Conservation (phyloP, 2,329 filamentous ascomycete species). For the Neofusicoccum kwambonambiense region DNA sequence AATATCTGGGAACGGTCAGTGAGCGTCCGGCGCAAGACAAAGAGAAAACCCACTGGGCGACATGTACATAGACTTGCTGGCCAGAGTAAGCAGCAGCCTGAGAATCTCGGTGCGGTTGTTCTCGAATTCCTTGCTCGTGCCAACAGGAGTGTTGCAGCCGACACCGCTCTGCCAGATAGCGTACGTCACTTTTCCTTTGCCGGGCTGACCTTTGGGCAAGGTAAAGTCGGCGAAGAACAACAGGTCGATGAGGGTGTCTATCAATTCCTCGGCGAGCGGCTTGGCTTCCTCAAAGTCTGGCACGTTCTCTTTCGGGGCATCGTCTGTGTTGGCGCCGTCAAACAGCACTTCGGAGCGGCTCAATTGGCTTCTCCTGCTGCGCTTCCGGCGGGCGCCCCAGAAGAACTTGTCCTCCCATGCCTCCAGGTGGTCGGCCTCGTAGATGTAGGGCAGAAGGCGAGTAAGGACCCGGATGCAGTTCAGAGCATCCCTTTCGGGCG, state of each 20-base stretch:
- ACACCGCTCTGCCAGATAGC: conserved; percentile 98
- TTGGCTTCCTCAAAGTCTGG: conserved; percentile 78
- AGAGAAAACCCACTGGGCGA: conserved; percentile 59
- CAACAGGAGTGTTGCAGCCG: conserved; percentile 85
- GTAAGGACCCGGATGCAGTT: conserved; percentile 94
- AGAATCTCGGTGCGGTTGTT: conserved; percentile 89
- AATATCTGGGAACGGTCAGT: conserved; percentile 44
- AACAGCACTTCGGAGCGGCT: conserved; percentile 74
- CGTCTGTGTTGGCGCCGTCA: conserved; percentile 66
- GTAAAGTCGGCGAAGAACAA: conserved; percentile 92
- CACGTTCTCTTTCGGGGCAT: conserved; percentile 43
- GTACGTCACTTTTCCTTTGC: conserved; percentile 80
- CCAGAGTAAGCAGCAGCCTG: conserved; percentile 78
- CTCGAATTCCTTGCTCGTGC: conserved; percentile 88
- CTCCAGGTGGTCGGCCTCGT: conserved; percentile 80
- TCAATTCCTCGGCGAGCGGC: conserved; percentile 86
- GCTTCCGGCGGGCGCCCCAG: conserved; percentile 74
- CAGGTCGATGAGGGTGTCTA: conserved; percentile 84
- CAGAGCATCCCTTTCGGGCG: conserved; percentile 80
- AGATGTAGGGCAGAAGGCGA: conserved; percentile 83
- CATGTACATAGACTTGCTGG: conserved; percentile 92
- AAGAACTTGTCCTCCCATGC: conserved; percentile 93
- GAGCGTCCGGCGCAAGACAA: neutral
- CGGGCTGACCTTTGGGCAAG: conserved; percentile 67
- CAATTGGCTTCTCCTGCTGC: conserved; percentile 38